These are phyloP conservation scores for Dryadomyces quercivorus DNA, from an alignment of 2,329 filamentous ascomycete genomes.

Conservation along the genomic window DNA sequence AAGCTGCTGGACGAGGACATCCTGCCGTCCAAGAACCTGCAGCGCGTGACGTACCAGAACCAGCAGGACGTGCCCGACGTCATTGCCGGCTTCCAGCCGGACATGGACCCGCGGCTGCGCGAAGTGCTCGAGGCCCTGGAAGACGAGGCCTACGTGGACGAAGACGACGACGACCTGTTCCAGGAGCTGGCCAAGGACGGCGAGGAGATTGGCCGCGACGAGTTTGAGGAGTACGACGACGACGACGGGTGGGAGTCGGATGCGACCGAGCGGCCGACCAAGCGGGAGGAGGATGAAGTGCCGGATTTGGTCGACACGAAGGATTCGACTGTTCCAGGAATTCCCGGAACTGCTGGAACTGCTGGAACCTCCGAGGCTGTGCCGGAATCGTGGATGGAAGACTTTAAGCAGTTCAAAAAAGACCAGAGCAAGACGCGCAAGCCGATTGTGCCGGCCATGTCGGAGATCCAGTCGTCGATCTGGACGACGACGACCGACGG, in stretches of 20 bases:
- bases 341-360: too few relatives aligned
- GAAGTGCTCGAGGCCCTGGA: slow-evolving; percentile 90
- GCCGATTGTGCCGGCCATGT: slow-evolving; percentile 33
- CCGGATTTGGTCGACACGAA: slow-evolving; percentile 34
- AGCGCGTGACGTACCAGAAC: slow-evolving; percentile 71
- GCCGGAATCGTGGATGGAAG: slow-evolving; percentile 60
- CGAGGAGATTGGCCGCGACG: slow-evolving; percentile 47
- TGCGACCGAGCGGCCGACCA: slow-evolving; percentile 67
- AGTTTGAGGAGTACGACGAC: slow-evolving; percentile 60
- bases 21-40: slow-evolving; percentile 67
- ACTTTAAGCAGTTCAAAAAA: slow-evolving; percentile 92
- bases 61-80: slow-evolving; percentile 88
- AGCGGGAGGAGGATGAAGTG: slow-evolving; percentile 29
- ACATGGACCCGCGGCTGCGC: slow-evolving; percentile 88
- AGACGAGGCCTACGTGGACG: slow-evolving; percentile 85
- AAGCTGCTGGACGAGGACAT: slow-evolving; percentile 62
- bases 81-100: slow-evolving; percentile 87
- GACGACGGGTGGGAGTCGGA: slow-evolving; percentile 93
- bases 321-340: too few relatives aligned
- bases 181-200: slow-evolving; percentile 32
- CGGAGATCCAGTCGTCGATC: slow-evolving; percentile 56
- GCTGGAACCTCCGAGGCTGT: not conserved
- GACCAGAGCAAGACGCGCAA: slow-evolving; percentile 42
- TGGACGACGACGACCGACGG: slow-evolving; percentile 68
- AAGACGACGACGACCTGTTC: slow-evolving; percentile 84